phyloP scores from a whole-genome alignment of 2,329 filamentous ascomycete species.

The Cyanodermella asteris region DNA sequence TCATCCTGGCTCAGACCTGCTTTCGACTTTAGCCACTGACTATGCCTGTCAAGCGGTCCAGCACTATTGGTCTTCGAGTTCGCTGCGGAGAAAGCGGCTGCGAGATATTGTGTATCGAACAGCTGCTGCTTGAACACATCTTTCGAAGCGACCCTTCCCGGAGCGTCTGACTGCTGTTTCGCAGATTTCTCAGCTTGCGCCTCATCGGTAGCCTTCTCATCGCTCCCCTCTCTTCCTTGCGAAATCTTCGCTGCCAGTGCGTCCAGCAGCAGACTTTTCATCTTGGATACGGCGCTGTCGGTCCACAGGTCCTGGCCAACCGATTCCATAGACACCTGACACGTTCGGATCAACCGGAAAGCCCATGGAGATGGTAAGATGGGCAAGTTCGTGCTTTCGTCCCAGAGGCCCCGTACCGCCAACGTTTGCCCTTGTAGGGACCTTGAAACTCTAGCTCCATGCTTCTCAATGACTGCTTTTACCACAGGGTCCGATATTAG shows the following conservation, averaged over 20 bases:
- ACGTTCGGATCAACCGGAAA: slow-evolving; percentile 56
- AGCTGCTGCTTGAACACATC: slow-evolving; percentile 15
- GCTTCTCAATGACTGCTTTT: too few species aligned
- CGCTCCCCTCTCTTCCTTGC: slow-evolving; percentile 10
- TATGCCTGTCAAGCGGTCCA: slow-evolving; percentile 1
- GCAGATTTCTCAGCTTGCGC: neutral
- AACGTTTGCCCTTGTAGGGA: slow-evolving; percentile 26
- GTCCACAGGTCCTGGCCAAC: slow-evolving; percentile 68
- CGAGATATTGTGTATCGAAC: slow-evolving; percentile 30
- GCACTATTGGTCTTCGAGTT: slow-evolving; percentile 1
- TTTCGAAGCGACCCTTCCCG: too few species aligned
- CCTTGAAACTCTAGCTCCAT: too few species aligned
- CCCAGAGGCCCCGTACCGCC: slow-evolving; percentile 52
- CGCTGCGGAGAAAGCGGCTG: slow-evolving; percentile 7
- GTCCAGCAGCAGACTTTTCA: slow-evolving; percentile 43
- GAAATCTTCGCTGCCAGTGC: slow-evolving; percentile 27
- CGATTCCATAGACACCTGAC: too few species aligned
- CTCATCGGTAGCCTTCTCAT: slow-evolving; percentile 2
- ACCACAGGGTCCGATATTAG: too few species aligned
- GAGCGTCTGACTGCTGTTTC: neutral
- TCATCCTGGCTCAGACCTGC: slow-evolving; percentile 25
- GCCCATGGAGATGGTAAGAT: slow-evolving; percentile 53
- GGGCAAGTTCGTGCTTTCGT: slow-evolving; percentile 52
- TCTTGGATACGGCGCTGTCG: slow-evolving; percentile 34
- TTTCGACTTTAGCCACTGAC: slow-evolving; percentile 12